Conservation (phyloP, 805 yeast genomes). For the Blastobotrys americana region DNA sequence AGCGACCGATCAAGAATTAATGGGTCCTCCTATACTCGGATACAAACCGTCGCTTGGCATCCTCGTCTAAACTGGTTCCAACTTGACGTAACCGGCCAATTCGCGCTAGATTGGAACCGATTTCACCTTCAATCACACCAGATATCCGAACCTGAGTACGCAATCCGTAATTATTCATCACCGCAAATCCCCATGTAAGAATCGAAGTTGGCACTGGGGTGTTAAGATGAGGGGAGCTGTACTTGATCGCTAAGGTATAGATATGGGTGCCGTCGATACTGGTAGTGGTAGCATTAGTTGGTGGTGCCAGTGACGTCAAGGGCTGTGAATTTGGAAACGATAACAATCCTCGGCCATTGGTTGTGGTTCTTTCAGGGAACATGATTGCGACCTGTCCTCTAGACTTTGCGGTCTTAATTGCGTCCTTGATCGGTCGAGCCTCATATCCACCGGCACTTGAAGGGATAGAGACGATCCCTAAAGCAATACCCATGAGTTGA, state of each 20-base stretch:
- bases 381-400: conserved; percentile 44
- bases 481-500: no score
- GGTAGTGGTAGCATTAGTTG: conserved; percentile 10
- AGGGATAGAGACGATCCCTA: no score
- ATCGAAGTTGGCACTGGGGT: conserved; percentile 31
- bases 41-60: conserved; percentile 41
- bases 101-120: conserved; percentile 2
- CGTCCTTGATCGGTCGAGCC: no score
- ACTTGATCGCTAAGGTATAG: conserved; percentile 28
- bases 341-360: conserved; percentile 73
- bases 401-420: conserved; percentile 21
- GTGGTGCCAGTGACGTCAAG: conserved; percentile 7
- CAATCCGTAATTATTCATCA: background rate
- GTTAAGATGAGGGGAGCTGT: conserved; percentile 27
- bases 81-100: conserved; percentile 44
- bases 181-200: conserved; percentile 23
- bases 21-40: conserved; percentile 25
- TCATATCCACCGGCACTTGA: no score
- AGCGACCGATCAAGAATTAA: background rate
- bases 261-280: conserved; percentile 7
- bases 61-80: conserved; percentile 38
- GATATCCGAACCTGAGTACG: background rate
- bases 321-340: conserved; percentile 39
- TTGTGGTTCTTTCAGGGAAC: conserved; percentile 76
- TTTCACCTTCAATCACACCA: conserved; percentile 5